Evolutionary conservation across 768 basidiomycete species (phyloP), one percentile per base, ranked within the genome.

Genomic region (Naganishia kalamii): DNA sequence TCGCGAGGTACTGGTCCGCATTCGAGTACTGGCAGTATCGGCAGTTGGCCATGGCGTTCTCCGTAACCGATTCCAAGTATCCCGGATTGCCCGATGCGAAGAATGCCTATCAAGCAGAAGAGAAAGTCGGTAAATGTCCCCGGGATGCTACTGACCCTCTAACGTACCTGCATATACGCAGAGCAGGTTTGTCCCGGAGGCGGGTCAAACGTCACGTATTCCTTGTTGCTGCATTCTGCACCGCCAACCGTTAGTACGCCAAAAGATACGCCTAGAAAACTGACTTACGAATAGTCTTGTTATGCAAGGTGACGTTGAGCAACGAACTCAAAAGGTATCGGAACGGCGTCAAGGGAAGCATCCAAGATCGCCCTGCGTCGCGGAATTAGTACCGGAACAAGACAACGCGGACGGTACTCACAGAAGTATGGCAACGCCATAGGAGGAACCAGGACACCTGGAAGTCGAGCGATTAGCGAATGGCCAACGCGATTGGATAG

Each of bases 181-280:
- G 68, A 68, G 71, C 91, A 94, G 0, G 86, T 88, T 74, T 89
- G 83, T 2, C 86, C 87, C 1, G 81, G 67, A 0, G 91, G 91
- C 0, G 91, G 88, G 64, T 83, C 78, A 80, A 93, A 89, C 6
- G 82, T 68, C 12, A 83, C 80, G 71, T 88, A 89, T 72, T 94
- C 91, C 65, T 85, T 84, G 0, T 33, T 57, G 12, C 21, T 41
- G 54, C 54, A 57, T 57, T 57, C 54, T 57, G 21, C 6, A 2
- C 37, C n/a, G 1, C 3, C 21, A 6, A 7, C n/a, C 2, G 23
- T 41, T 7, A 41, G 25, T 12, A 27, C 21, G 2, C 19, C 17
- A 21, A 6, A 2, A 21, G 25, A 12, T 12, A 7, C 32, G 4
- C 17, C 33, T 2, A 40, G 37, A 40, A 11, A 8, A 5, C 0